These are phyloP conservation scores for Parsonsia alboflavescens DNA, from an alignment of 257 asterid species.

Conservation along the genomic window DNA sequence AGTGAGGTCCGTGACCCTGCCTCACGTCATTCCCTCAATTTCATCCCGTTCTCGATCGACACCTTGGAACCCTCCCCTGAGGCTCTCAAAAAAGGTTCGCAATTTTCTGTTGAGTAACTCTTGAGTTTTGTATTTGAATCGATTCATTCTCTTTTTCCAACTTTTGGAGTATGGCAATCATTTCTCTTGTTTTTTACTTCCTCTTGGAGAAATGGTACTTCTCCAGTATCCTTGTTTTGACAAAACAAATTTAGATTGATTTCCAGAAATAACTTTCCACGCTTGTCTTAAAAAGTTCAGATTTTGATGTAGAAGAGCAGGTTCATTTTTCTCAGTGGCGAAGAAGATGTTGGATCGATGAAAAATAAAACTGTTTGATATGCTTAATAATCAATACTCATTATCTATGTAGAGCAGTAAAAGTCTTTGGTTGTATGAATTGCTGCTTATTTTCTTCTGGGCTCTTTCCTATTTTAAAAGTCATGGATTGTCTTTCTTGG, in stretches of 20 bases:
- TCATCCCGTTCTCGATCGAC: constrained; percentile 75
- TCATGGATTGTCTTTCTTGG: not conserved
- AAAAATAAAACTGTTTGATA: not conserved
- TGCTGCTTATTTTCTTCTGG: not conserved
- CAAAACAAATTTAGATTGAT: not conserved
- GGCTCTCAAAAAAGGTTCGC: constrained; percentile 61
- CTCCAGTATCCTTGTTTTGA: not conserved
- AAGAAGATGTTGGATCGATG: not conserved
- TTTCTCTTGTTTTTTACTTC: not conserved
- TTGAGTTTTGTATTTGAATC: not conserved
- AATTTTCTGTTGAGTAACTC: not conserved
- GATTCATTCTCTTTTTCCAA: not conserved
- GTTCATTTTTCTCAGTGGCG: too few species aligned
- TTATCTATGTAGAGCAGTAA: not conserved
- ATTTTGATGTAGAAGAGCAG: not conserved
- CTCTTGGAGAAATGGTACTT: not conserved
- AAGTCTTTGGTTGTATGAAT: too few species aligned
- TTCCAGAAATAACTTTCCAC: not conserved
- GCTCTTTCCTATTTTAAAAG: not conserved
- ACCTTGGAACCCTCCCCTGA: constrained; percentile 78
- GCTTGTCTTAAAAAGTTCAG: not conserved
- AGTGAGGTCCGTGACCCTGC: constrained; percentile 77
- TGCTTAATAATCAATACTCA: not conserved
- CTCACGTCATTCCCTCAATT: constrained; percentile 80
- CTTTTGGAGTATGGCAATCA: not conserved